phyloP scores from a whole-genome alignment of 2,329 filamentous ascomycete genomes.

The Plenodomus tracheiphilus region DNA sequence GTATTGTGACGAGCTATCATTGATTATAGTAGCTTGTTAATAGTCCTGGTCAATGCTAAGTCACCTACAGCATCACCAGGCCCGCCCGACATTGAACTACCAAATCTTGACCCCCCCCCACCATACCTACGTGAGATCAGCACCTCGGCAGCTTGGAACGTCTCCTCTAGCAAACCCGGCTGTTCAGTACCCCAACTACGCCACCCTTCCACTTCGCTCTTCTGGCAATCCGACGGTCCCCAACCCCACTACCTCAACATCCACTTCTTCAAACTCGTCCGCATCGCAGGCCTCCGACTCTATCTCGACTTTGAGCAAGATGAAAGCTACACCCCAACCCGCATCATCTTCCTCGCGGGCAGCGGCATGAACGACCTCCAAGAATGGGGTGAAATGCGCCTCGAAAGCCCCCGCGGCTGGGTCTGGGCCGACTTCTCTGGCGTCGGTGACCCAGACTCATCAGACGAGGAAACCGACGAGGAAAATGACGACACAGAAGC shows the following conservation, averaged over 20 bases:
- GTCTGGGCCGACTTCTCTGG: constrained; percentile 76
- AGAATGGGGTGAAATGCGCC: constrained; percentile 79
- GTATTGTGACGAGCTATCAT: too few relatives aligned
- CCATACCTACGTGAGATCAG: constrained; percentile 75
- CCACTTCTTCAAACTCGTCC: constrained; percentile 82
- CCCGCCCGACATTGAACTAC: constrained; percentile 13
- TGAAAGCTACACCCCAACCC: constrained; percentile 95
- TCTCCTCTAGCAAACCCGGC: constrained; percentile 79
- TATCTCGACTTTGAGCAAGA: constrained; percentile 91
- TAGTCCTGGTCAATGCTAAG: too few relatives aligned
- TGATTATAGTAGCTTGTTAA: too few relatives aligned
- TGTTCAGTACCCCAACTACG: constrained; percentile 77
- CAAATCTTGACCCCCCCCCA: constrained; percentile 41
- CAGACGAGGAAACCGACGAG: constrained; percentile 22
- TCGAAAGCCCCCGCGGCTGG: constrained; percentile 84
- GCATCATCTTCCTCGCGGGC: constrained; percentile 85
- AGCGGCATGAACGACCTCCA: constrained; percentile 90
- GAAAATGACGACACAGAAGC: not conserved
- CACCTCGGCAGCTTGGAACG: constrained; percentile 80
- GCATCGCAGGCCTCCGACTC: constrained; percentile 76
- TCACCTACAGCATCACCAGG: constrained; percentile 22
- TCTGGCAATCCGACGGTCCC: constrained; percentile 86
- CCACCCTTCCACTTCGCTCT: constrained; percentile 70
- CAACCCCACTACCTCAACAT: constrained; percentile 83
- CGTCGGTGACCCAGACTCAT: constrained; percentile 54